These are phyloP conservation scores for Juglanconis sp. DNA, from an alignment of 2,329 filamentous ascomycete genomes.

Conservation along the genomic window DNA sequence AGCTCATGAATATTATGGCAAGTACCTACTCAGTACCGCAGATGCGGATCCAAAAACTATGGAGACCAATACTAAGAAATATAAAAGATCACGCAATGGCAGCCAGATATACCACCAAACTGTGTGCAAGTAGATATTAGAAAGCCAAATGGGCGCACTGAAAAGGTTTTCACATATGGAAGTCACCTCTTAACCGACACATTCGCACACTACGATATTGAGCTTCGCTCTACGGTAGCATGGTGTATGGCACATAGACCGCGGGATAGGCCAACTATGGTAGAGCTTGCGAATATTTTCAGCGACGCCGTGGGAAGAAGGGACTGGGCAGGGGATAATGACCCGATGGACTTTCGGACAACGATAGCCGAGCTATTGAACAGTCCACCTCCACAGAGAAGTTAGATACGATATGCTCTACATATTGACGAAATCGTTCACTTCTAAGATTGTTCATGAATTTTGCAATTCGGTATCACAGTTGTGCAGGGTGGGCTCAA, in stretches of 20 bases:
- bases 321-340: no score
- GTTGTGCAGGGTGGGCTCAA: no score
- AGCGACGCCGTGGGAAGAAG: background rate
- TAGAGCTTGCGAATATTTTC: background rate
- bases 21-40: background rate
- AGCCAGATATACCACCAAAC: background rate
- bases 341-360: no score
- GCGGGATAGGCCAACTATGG: background rate
- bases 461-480: no score
- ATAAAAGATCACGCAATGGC: background rate
- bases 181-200: background rate
- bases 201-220: background rate
- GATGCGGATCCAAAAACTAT: no score
- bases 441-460: no score
- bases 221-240: background rate
- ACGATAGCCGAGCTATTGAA: no score
- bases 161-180: background rate
- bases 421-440: no score
- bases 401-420: no score
- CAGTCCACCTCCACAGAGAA: no score
- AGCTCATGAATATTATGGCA: constrained; percentile 3
- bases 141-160: background rate
- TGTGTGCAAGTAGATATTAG: background rate
- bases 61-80: no score
- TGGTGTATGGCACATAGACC: constrained; percentile 5